Percentiles rank a stretch among this genome's conserved stretches.
Conservation (phyloP, 1,284 basidiomycete genomes). For the Taiwanofungus camphoratus region DNA sequence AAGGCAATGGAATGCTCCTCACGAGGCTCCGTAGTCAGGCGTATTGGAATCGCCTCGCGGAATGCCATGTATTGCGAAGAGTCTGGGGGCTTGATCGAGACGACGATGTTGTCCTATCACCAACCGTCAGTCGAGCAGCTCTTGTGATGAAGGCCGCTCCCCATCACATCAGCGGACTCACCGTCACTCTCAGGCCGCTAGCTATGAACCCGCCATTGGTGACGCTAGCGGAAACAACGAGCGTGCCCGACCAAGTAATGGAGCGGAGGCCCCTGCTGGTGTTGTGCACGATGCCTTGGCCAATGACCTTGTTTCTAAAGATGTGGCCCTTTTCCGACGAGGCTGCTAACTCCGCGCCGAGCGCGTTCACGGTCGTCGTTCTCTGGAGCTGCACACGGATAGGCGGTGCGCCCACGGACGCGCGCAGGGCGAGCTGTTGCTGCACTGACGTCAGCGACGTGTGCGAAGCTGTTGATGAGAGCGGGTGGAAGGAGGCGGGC, state of each 20-base stretch:
- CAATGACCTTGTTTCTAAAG: constrained; percentile 14
- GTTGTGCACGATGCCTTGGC: constrained; percentile 22
- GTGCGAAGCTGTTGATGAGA: constrained; percentile 14
- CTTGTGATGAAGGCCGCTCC: neutral
- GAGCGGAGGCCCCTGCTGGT: constrained; percentile 14
- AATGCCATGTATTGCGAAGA: constrained; percentile 18
- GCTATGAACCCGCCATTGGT: constrained; percentile 23
- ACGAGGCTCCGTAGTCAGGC: constrained; percentile 23
- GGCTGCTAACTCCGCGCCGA: constrained; percentile 9
- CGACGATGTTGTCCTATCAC: constrained; percentile 22
- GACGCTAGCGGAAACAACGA: constrained; percentile 17
- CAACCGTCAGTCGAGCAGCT: constrained; percentile 1
- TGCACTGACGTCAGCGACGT: constrained; percentile 14
- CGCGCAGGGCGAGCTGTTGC: constrained; percentile 11
- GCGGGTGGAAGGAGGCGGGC: constrained; percentile 25
- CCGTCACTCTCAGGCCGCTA: constrained; percentile 22
- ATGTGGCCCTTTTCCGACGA: constrained; percentile 17
- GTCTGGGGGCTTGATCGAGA: constrained; percentile 22
- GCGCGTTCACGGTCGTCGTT: constrained; percentile 20
- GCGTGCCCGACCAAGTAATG: constrained; percentile 26
- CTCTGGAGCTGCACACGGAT: constrained; percentile 20
- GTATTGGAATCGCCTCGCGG: constrained; percentile 21
- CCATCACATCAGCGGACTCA: constrained; percentile 13
- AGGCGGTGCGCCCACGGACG: constrained; percentile 12
- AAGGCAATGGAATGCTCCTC: constrained; percentile 14